phyloP scores from a whole-genome alignment of 163 green algal genomes.

The Coccomyxa subellipsoidea region DNA sequence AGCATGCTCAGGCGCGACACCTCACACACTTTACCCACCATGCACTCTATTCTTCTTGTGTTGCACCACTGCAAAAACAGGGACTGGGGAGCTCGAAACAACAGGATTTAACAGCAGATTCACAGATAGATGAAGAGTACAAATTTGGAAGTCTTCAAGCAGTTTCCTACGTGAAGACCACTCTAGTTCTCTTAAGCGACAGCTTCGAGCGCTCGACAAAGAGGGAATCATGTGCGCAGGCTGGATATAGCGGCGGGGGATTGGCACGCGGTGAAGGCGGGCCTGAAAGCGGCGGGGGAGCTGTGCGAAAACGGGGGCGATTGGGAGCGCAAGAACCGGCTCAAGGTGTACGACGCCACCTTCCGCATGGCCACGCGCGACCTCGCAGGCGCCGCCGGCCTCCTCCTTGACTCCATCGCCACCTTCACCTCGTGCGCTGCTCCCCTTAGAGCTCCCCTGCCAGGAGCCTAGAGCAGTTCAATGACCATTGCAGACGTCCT shows the following conservation, averaged over 20 bases:
- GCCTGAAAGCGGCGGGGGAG: slow-evolving; percentile 68
- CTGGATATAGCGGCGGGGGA: slow-evolving; percentile 72
- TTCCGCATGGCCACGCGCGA: slow-evolving; percentile 81
- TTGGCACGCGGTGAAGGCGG: slow-evolving; percentile 67
- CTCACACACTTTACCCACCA: background rate
- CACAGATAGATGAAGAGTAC: too few relatives aligned
- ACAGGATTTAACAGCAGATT: too few relatives aligned
- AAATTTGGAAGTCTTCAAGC: too few relatives aligned
- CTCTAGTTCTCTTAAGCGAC: too few relatives aligned
- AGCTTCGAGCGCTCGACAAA: too few relatives aligned
- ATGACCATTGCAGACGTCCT: too few relatives aligned
- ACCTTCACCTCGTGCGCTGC: slow-evolving; percentile 88
- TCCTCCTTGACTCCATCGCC: slow-evolving; percentile 92
- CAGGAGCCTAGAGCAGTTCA: too few relatives aligned
- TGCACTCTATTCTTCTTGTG: too few relatives aligned
- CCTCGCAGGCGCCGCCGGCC: slow-evolving; percentile 78
- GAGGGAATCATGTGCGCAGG: background rate
- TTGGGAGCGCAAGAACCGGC: slow-evolving; percentile 99
- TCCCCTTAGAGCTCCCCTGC: background rate
- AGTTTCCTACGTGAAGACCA: too few relatives aligned
- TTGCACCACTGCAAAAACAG: too few relatives aligned
- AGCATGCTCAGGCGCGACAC: slow-evolving; percentile 60
- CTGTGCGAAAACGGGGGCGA: slow-evolving; percentile 91
- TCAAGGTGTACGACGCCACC: slow-evolving; percentile 98
- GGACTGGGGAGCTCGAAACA: too few relatives aligned